Conservation (phyloP, 352 stramenopile genomes). For the Pythium rhizo-oryzae region DNA sequence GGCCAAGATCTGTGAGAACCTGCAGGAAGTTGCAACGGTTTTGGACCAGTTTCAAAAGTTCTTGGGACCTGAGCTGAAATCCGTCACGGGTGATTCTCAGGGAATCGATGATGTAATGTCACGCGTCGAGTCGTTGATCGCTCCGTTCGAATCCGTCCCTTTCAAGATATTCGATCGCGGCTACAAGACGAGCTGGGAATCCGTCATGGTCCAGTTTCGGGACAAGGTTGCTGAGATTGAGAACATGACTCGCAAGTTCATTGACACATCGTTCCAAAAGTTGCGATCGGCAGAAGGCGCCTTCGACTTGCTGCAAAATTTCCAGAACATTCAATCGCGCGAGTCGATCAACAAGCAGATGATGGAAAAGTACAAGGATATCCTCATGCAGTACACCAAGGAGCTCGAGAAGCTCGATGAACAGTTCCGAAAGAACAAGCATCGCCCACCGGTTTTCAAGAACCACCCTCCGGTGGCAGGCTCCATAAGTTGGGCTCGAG, state of each 20-base stretch:
- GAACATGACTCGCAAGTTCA: slow-evolving; percentile 94
- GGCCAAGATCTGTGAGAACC: slow-evolving; percentile 94
- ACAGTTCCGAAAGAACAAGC: slow-evolving; percentile 89
- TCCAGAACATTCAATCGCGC: slow-evolving; percentile 95
- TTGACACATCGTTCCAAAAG: slow-evolving; percentile 96
- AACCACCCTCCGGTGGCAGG: slow-evolving; percentile 92
- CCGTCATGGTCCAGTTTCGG: slow-evolving; percentile 94
- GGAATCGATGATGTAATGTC: slow-evolving; percentile 95
- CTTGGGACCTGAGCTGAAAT: slow-evolving; percentile 94
- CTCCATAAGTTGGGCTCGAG: slow-evolving; percentile 82
- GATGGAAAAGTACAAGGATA: slow-evolving; percentile 97
- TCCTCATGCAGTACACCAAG: slow-evolving; percentile 96
- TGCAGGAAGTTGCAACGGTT: slow-evolving; percentile 92
- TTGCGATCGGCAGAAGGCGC: slow-evolving; percentile 93
- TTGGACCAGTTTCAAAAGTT: slow-evolving; percentile 97
- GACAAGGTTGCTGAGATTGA: slow-evolving; percentile 95
- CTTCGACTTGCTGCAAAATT: slow-evolving; percentile 97
- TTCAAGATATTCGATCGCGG: slow-evolving; percentile 94
- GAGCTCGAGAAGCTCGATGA: slow-evolving; percentile 92
- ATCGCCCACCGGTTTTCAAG: slow-evolving; percentile 90
- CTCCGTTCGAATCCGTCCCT: slow-evolving; percentile 88
- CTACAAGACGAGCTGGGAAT: slow-evolving; percentile 95
- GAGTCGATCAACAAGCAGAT: slow-evolving; percentile 97
- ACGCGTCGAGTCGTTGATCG: slow-evolving; percentile 82
- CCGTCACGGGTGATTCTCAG: slow-evolving; percentile 93